phyloP scores from a whole-genome alignment of 176 grass and related monocot species.

The Dactylis glomerata region DNA sequence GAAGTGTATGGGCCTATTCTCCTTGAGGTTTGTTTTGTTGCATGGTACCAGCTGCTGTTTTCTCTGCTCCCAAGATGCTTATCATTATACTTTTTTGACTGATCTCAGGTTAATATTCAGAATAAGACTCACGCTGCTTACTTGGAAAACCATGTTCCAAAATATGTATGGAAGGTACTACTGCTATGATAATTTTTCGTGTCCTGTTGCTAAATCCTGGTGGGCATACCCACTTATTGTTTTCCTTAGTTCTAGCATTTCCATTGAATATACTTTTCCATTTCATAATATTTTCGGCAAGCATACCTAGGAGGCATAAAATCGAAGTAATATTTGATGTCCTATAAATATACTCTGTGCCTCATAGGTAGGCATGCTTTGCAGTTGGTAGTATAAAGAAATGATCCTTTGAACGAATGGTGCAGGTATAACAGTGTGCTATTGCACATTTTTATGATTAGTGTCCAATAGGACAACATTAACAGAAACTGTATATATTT shows the following conservation, averaged over 20 bases:
- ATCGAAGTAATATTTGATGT: background rate
- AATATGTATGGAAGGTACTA: conserved; percentile 92
- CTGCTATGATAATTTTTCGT: background rate
- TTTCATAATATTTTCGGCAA: background rate
- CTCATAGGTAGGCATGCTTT: background rate
- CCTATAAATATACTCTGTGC: background rate
- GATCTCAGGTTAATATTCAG: conserved; percentile 67
- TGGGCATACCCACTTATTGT: background rate
- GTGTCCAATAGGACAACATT: background rate
- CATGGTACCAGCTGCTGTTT: conserved; percentile 7
- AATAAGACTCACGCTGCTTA: conserved; percentile 61
- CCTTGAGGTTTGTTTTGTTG: conserved; percentile 60
- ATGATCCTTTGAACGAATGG: background rate
- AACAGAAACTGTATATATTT: background rate
- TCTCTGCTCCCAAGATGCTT: background rate
- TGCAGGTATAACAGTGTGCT: background rate
- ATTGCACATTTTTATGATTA: background rate
- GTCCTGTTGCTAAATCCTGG: background rate
- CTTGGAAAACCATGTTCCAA: conserved; percentile 82
- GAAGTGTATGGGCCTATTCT: conserved; percentile 96
- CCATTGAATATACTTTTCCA: background rate
- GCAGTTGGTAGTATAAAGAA: background rate
- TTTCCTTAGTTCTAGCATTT: background rate
- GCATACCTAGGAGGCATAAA: background rate
- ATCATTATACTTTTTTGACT: conserved; percentile 17